Conservation (phyloP, 2,329 filamentous ascomycete species). For the Lecanicillium sp. region DNA sequence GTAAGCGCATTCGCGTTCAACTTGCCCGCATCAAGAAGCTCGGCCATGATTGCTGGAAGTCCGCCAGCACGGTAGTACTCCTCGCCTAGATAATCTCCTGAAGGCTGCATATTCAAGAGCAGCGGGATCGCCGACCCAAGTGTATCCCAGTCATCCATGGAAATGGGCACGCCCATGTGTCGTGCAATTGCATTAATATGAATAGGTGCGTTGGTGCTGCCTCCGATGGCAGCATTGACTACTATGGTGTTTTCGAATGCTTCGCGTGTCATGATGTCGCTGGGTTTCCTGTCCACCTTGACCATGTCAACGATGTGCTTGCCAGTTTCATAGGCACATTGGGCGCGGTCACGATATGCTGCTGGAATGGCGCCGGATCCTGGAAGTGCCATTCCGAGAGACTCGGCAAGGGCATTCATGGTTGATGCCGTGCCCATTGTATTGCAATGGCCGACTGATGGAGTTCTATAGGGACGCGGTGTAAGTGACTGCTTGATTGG, state of each 20-base stretch:
- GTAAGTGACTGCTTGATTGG: background rate
- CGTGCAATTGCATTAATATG: conserved; percentile 46
- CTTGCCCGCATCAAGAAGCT: conserved; percentile 39
- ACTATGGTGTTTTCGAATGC: conserved; percentile 50
- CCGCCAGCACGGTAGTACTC: conserved; percentile 47
- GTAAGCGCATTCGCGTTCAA: conserved; percentile 34
- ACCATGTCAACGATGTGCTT: conserved; percentile 42
- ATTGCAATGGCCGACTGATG: conserved; percentile 40
- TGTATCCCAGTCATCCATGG: conserved; percentile 44
- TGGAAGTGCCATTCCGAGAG: conserved; percentile 42
- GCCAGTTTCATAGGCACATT: conserved; percentile 40
- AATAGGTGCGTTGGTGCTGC: conserved; percentile 48
- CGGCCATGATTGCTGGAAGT: conserved; percentile 43
- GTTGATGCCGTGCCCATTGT: conserved; percentile 46
- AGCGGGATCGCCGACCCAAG: conserved; percentile 41
- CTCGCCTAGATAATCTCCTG: conserved; percentile 42
- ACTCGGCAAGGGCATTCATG: conserved; percentile 44
- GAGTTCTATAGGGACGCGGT: conserved; percentile 28
- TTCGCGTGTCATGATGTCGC: conserved; percentile 44
- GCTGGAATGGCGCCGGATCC: conserved; percentile 43
- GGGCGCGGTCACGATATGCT: conserved; percentile 36
- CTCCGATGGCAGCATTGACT: conserved; percentile 45
- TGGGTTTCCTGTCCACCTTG: conserved; percentile 36
- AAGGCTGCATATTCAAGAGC: conserved; percentile 46
- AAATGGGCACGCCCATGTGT: conserved; percentile 41